Evolutionary conservation across 176 grass and related monocot species (phyloP), one percentile per base, ranked within the genome.

Genomic region (Puya raimondii): DNA sequence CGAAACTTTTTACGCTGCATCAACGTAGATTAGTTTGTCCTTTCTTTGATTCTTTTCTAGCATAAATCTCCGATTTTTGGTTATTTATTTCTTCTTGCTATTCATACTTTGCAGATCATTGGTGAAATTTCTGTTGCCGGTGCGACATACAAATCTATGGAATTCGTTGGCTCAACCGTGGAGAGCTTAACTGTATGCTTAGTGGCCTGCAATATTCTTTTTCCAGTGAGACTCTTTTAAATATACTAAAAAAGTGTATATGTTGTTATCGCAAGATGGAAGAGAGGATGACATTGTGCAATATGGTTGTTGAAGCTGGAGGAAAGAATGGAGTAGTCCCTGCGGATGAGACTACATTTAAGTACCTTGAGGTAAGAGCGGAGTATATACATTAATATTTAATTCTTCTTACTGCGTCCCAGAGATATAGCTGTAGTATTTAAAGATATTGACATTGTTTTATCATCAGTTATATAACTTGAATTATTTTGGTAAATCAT

Each of bases 301-400:
- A 96, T 63, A 92, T 96, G 92, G 88, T 92, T 74, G 64, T 96
- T 79, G 88, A 96, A 83, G 92, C 92, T 64, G 92, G 88, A 27
- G 88, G 92, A 12, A 96, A 92, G 76, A 96, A 96, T 57, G 92
- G 86, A 64, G 81, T 96, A 48, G 79, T 96, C 15, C 84, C 92
- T 80, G 76, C 86, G 69, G 88, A 96, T 73, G 76, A 76, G 66
- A 92, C 84, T 83, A 96, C 92, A 85, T 89, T 96, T 53, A 92
- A 96, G 59, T 92, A 89, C 76, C 92, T 96, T 48, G 84, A 92
- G 92, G 88, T 89, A 85, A 66, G 27, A 26, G 54, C 12, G 3
- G 9, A 11, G 14, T 61, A 22, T 61, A 18, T 10, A 33, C 5
- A 17, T 10, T 22, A 2, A 18, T 61, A 20, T 61, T 4, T 21